Conservation (phyloP, 345 rosid species). For the Eucalyptus decipiens region DNA sequence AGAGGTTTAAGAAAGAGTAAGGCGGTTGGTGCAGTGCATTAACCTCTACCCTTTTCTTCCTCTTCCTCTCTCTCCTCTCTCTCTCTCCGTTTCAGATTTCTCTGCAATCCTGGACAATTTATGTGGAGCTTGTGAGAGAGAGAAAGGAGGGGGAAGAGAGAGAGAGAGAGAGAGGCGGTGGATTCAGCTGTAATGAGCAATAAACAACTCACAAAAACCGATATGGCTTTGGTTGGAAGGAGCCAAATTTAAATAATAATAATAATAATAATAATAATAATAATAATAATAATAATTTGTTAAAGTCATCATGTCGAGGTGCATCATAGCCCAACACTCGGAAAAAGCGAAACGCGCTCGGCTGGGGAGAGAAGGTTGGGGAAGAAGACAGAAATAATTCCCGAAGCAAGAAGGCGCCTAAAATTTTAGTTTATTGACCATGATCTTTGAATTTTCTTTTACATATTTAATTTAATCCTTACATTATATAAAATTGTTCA, state of each 20-base stretch:
- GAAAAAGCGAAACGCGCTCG: not conserved
- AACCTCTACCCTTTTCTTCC: not conserved
- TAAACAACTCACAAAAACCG: not conserved
- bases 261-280: not conserved
- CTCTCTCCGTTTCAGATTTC: not conserved
- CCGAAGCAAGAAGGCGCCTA: no score
- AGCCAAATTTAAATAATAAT: not conserved
- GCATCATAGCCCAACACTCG: not conserved
- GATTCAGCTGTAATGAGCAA: not conserved
- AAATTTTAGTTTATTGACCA: no score
- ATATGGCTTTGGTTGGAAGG: not conserved
- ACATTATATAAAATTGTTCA: no score
- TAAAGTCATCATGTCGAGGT: not conserved
- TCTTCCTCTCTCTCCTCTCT: not conserved
- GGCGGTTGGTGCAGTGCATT: not conserved
- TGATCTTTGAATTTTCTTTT: accelerated
- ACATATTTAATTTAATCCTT: accelerated
- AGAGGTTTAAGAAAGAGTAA: not conserved
- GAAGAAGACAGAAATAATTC: not conserved
- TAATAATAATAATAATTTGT: not conserved
- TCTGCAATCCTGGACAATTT: not conserved
- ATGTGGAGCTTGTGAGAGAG: not conserved
- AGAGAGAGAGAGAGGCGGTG: not conserved
- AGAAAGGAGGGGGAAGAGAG: not conserved
- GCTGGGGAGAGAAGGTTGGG: not conserved